A percentile compares a stretch with the other conserved stretches of the same genome.
Evolutionary conservation across 331 rosid species (phyloP).

Genomic region (Telfairia occidentalis): DNA sequence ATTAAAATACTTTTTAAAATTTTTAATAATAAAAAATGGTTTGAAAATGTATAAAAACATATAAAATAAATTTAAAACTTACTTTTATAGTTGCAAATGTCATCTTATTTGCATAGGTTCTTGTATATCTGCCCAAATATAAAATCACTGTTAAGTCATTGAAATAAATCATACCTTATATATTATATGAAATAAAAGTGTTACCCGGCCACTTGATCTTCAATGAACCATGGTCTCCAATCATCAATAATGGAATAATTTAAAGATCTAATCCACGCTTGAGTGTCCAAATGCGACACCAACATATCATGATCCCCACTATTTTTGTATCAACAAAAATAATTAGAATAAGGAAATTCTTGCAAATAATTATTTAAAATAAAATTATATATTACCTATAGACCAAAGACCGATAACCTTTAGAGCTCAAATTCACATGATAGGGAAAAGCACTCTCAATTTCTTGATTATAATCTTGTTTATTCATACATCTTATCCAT

Average conservation of each 20-base stretch:
- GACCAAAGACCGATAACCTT: slow-evolving; percentile 14
- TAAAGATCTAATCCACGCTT: background rate
- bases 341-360: background rate
- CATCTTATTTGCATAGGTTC: slow-evolving; percentile 15
- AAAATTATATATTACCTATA: background rate
- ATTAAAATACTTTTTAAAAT: too few relatives aligned
- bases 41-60: too few relatives aligned
- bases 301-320: background rate
- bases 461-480: slow-evolving; percentile 4
- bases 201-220: slow-evolving; percentile 23
- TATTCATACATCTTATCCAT: slow-evolving; percentile 19
- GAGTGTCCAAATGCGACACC: background rate
- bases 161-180: background rate
- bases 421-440: slow-evolving; percentile 7
- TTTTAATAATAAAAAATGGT: too few relatives aligned
- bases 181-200: background rate
- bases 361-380: background rate
- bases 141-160: background rate
- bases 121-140: slow-evolving; percentile 7
- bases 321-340: background rate
- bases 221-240: slow-evolving; percentile 25
- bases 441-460: background rate
- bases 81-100: slow-evolving; percentile 23
- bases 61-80: background rate
- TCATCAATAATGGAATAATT: slow-evolving; percentile 3